Evolutionary conservation across 148 eudicot genomes (phyloP), one percentile per base, ranked within the genome.

Genomic region (Diospyros kaki): DNA sequence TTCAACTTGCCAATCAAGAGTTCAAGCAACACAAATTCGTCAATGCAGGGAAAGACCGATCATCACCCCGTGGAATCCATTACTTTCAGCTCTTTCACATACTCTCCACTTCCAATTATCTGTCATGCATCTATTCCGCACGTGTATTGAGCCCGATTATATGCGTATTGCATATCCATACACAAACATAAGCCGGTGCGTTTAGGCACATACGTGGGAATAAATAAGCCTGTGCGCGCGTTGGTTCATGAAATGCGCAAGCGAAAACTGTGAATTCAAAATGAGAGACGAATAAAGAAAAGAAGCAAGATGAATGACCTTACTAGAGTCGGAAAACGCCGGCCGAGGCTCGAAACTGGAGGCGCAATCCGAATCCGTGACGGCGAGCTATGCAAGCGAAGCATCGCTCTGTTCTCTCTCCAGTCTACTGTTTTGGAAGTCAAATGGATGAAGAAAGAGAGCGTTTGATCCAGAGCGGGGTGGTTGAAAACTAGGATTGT

Each of bases 371-470:
- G 28, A 28, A 66, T 66, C 81, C 84, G 80, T 84, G 84, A 76
- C 15, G 65, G 74, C 18, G 74, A 75, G 72, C 71, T 72, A 18
- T 82, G 86, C 66, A 83, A 74, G 75, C 67, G 73, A 67, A 84
- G 81, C 87, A 82, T 85, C 69, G 72, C 71, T 39, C 15, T 28
- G 28, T 28, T 56, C 75, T 43, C 17, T 61, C 69, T 66, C 73
- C 69, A n/a, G 63, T 68, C 69, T 38, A 48, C 56, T n/a, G 13
- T 28, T 28, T 28, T 28, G 28, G 28, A 28, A 28, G 53, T 38
- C 10, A 39, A 66, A 45, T 38, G 75, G 4, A 9, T 13, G 66
- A 17, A 69, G 17, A 58, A 53, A 64, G 40, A 48, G 71, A 54
- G 48, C 68, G 43, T 28, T 28, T 28, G 28, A 28, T 28, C 28